Conservation (phyloP, 2,329 filamentous ascomycete species). For the Colletotrichum orchidophilum region DNA sequence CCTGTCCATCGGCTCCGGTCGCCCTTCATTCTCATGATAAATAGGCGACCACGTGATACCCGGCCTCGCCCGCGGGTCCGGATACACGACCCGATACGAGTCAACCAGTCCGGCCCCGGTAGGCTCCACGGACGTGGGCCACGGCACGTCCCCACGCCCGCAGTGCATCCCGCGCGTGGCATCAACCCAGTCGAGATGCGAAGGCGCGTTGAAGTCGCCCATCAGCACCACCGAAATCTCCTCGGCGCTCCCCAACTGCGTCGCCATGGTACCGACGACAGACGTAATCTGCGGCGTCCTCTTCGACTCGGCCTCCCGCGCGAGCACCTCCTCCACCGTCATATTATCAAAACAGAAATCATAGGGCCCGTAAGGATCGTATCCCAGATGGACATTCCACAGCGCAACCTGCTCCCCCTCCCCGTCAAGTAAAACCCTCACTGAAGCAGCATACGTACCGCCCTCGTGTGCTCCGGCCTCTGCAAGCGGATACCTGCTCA, state of each 20-base stretch:
- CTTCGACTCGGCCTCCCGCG: conserved; percentile 44
- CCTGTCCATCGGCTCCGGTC: conserved; percentile 49
- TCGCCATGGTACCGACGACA: conserved; percentile 45
- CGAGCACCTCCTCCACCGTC: conserved; percentile 44
- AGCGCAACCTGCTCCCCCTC: conserved; percentile 43
- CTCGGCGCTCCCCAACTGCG: conserved; percentile 42
- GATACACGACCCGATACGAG: conserved; percentile 49
- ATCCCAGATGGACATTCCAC: conserved; percentile 49
- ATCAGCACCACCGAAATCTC: conserved; percentile 47
- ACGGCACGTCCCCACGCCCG: conserved; percentile 44
- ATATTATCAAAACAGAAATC: conserved; percentile 52
- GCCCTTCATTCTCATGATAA: conserved; percentile 42
- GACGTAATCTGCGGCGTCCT: conserved; percentile 50
- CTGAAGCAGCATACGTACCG: conserved; percentile 40
- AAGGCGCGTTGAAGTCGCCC: conserved; percentile 55
- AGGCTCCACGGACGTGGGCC: conserved; percentile 50
- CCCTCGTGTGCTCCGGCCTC: conserved; percentile 38
- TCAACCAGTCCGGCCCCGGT: conserved; percentile 49
- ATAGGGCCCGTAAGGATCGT: conserved; percentile 53
- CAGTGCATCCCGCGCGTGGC: conserved; percentile 46
- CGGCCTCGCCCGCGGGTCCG: conserved; percentile 44
- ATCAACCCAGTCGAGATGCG: conserved; percentile 53
- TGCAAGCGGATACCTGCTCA: conserved; percentile 51
- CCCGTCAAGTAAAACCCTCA: conserved; percentile 47
- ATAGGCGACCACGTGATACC: conserved; percentile 54